Base-by-base conservation (phyloP, 768 basidiomycete species). In the Lyophyllum semitale region DNA sequence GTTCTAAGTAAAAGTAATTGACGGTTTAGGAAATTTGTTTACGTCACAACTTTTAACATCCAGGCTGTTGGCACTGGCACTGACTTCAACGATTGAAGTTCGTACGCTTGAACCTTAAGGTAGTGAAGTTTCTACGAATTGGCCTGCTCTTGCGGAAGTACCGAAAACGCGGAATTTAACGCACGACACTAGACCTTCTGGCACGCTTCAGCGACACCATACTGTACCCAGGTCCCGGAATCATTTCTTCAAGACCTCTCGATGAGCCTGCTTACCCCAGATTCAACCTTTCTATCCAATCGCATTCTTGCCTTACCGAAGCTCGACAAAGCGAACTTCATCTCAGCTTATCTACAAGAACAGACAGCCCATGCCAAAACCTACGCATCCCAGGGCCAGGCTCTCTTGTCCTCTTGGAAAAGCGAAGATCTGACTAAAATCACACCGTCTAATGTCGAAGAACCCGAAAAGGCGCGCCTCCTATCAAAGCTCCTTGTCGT, bases 301-400 rank as follows among this genome's bases (percentile, higher is more conserved):
- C 50, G 57, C 32, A 62, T 79, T 20, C 63, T 67, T 20, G 48
- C 59, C 7, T 56, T 78, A 26, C 72, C 74, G n/a, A 72, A 69
- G 42, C 63, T 74, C 48, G 75, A 84, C 55, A 80, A 74, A 40
- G 63, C 63, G 8, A 66, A 69, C 3, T 73, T 75, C 48, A 71
- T 89, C 7, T 66, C 65, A 4, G 67, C 73, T 1, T 89, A 82
- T 63, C 59, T 88, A 4, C 71, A 73, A 30, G 74, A 75, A 52
- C 87, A 89, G 58, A 73, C 59, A 29, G 59, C 68, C 1, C 77
- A 82, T 59, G 56, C 74, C 2, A 77, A 74, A 52, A 59, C 63
- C 0, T 80, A 86, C 59, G 77, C 74, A 4, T 58, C 64, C 3
- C 76, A 84, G 59, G 80, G 74, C 13, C 68, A 59, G 40, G 60